Percentiles rank a stretch among this genome's conserved stretches.
These are phyloP conservation scores for Pezicula neosporulosa DNA, from an alignment of 2,329 filamentous ascomycete species.

Conservation along the genomic window DNA sequence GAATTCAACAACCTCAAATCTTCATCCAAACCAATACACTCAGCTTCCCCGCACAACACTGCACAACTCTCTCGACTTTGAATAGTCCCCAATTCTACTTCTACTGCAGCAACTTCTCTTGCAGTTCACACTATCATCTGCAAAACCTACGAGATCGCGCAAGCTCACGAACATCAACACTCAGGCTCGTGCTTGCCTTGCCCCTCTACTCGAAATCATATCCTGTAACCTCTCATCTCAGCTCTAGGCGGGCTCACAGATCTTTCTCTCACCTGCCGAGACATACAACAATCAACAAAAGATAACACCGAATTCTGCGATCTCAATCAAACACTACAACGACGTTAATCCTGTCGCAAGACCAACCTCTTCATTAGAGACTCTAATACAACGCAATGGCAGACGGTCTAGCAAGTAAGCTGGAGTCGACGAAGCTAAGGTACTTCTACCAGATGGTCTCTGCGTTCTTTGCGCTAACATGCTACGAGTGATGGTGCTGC, in stretches of 20 bases:
- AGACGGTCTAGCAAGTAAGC: slow-evolving; percentile 48
- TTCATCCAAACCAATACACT: no score
- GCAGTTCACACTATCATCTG: no score
- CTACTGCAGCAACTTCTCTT: no score
- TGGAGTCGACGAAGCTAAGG: slow-evolving; percentile 50
- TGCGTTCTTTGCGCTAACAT: slow-evolving; percentile 33
- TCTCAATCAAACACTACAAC: no score
- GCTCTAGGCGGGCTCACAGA: not conserved
- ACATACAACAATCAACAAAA: not conserved
- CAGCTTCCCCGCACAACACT: no score
- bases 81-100: no score
- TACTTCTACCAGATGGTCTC: slow-evolving; percentile 23
- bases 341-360: no score
- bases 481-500: slow-evolving; percentile 40
- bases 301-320: no score
- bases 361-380: not conserved
- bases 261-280: no score
- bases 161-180: not conserved
- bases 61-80: no score
- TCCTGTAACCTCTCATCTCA: not conserved
- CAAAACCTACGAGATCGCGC: no score
- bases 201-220: not conserved
- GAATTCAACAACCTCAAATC: no score
- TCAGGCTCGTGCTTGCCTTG: not conserved
- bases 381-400: slow-evolving; percentile 33